Conservation (phyloP, 257 asterid genomes). For the Petunia secreta region DNA sequence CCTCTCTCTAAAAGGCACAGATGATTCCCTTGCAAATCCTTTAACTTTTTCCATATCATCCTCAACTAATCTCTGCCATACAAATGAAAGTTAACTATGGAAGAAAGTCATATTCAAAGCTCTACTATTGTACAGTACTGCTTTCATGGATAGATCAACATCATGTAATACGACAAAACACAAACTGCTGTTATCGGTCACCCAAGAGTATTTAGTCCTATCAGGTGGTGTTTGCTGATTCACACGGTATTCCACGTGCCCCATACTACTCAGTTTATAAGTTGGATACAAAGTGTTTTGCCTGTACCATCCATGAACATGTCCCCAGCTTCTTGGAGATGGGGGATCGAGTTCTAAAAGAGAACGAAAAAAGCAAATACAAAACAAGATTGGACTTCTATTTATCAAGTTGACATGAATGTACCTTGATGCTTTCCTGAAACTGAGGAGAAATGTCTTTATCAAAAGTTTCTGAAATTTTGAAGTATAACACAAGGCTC, state of each 20-base stretch:
- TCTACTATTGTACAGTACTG: too few relatives aligned
- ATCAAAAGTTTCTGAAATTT: constrained; percentile 71
- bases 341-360: too few relatives aligned
- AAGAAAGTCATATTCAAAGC: not conserved
- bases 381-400: too few relatives aligned
- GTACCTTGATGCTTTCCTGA: constrained; percentile 78
- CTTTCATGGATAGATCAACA: not conserved
- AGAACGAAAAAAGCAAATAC: too few relatives aligned
- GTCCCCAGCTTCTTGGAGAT: too few relatives aligned
- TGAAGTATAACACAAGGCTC: constrained; percentile 83
- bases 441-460: constrained; percentile 68
- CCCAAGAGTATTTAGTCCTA: too few relatives aligned
- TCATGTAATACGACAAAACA: not conserved
- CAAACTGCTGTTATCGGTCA: not conserved
- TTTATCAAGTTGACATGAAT: not conserved
- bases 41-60: constrained; percentile 72
- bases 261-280: too few relatives aligned
- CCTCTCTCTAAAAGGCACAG: constrained; percentile 74
- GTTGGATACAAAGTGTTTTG: too few relatives aligned
- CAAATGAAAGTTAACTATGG: not conserved
- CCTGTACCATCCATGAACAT: too few relatives aligned
- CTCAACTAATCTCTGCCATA: constrained; percentile 58
- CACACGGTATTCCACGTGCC: too few relatives aligned
- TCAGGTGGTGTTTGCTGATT: too few relatives aligned
- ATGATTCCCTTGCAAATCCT: constrained; percentile 69